Conservation (phyloP, 2,329 filamentous ascomycete species). For the Trichophyton rubrum region DNA sequence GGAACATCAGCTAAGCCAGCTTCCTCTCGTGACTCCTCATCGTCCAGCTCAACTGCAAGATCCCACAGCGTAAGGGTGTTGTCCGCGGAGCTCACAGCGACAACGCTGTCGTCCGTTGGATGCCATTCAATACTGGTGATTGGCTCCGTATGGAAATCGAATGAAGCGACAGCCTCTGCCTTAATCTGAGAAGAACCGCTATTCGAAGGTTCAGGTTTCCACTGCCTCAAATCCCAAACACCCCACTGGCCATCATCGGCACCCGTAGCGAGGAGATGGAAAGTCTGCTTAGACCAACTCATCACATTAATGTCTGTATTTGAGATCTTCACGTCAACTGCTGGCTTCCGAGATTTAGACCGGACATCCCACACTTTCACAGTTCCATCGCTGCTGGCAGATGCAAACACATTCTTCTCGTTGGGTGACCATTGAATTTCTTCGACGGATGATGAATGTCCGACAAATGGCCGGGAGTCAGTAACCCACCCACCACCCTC, state of each 20-base stretch:
- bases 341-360: conserved; percentile 78
- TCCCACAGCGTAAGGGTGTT: conserved; percentile 95
- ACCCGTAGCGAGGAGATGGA: conserved; percentile 80
- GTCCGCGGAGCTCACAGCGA: conserved; percentile 82
- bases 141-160: conserved; percentile 91
- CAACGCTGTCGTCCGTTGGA: conserved; percentile 88
- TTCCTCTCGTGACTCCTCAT: conserved; percentile 77
- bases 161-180: conserved; percentile 78
- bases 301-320: conserved; percentile 87
- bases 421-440: conserved; percentile 95
- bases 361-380: conserved; percentile 93
- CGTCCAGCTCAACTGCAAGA: conserved; percentile 87
- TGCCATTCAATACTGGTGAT: conserved; percentile 97
- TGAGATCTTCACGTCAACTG: conserved; percentile 73
- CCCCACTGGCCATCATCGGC: conserved; percentile 89
- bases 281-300: conserved; percentile 82
- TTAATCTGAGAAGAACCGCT: conserved; percentile 35
- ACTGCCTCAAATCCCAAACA: conserved; percentile 91
- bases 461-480: conserved; percentile 68
- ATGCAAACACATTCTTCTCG: conserved; percentile 87
- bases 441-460: conserved; percentile 76
- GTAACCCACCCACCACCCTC: conserved; percentile 84
- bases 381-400: conserved; percentile 83
- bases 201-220: conserved; percentile 56
- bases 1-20: conserved; percentile 81